Percentiles rank a stretch among this genome's conserved stretches.
Conservation (phyloP, 129 eudicot genomes). For the Logfia minima region DNA sequence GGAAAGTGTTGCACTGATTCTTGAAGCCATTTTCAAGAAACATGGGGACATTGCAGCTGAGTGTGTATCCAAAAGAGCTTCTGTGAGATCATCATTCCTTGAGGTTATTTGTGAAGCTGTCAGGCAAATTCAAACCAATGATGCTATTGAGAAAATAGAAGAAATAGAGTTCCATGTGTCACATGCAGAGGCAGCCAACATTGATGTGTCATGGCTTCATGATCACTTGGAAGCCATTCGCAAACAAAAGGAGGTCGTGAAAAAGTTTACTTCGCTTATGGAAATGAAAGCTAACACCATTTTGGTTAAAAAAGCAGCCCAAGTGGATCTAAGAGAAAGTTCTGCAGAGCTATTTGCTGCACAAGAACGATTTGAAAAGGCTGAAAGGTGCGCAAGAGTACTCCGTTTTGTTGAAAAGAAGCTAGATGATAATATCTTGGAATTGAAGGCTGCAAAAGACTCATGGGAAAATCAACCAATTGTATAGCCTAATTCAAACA, state of each 20-base stretch:
- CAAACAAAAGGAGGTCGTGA: not conserved
- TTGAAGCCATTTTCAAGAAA: constrained; percentile 37
- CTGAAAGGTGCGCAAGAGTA: constrained; percentile 34
- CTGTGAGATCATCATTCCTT: constrained; percentile 30
- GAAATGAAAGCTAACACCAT: constrained; percentile 7
- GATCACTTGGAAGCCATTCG: constrained; percentile 3
- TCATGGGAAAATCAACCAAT: constrained; percentile 16
- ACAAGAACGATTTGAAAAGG: constrained; percentile 18
- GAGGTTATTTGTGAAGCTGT: constrained; percentile 31
- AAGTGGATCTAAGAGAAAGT: constrained; percentile 28
- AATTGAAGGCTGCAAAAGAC: constrained; percentile 28
- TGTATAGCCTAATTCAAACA: not conserved
- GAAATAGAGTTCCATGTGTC: constrained; percentile 15
- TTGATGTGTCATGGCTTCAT: constrained; percentile 38
- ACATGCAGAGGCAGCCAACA: constrained; percentile 31
- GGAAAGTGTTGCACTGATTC: constrained; percentile 30
- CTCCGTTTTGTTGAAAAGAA: constrained; percentile 29
- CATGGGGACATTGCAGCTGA: constrained; percentile 40
- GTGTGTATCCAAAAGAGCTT: constrained; percentile 24
- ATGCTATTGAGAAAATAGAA: constrained; percentile 1
- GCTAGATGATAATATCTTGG: constrained; percentile 24
- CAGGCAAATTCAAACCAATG: constrained; percentile 17
- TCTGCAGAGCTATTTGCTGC: constrained; percentile 5
- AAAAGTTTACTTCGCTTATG: not conserved
- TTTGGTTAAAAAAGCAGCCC: constrained; percentile 19